These are phyloP conservation scores for Fragosphaeria purpurea DNA, from an alignment of 2,329 filamentous ascomycete species.

Conservation along the genomic window DNA sequence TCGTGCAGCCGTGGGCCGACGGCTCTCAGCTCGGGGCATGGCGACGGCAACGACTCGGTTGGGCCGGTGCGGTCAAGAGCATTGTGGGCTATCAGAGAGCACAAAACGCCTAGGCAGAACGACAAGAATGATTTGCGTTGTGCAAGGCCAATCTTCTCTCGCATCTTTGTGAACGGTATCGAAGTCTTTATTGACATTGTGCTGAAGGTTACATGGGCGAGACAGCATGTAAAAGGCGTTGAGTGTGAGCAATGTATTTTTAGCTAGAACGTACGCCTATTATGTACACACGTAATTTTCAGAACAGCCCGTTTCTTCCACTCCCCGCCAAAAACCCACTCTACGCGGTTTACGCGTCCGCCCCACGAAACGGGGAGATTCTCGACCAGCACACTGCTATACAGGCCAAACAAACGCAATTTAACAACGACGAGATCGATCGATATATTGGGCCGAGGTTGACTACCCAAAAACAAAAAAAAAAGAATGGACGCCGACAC, in stretches of 20 bases:
- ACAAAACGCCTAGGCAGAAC: constrained; percentile 7
- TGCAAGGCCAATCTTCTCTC: not conserved
- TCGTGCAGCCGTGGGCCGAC: constrained; percentile 21
- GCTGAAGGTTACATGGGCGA: too few species aligned
- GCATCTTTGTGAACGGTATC: too few species aligned
- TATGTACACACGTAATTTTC: too few species aligned
- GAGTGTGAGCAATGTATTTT: not conserved
- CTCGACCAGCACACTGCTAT: too few species aligned
- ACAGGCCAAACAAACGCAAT: not conserved
- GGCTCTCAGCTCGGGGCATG: constrained; percentile 26
- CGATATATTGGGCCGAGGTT: too few species aligned
- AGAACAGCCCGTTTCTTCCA: too few species aligned
- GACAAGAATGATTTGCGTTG: not conserved
- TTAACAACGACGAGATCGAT: not conserved
- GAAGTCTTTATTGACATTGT: too few species aligned
- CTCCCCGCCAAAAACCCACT: not conserved
- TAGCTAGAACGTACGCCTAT: not conserved
- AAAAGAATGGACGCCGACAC: constrained; percentile 10
- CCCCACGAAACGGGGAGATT: too few species aligned
- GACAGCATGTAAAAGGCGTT: too few species aligned
- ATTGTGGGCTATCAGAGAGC: constrained; percentile 24
- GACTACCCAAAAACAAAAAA: not conserved
- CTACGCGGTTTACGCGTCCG: not conserved
- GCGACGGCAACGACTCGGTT: constrained; percentile 34
- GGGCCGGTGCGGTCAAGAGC: constrained; percentile 34